A percentile compares a stretch with the other conserved stretches of the same genome.
Conservation (phyloP, 1,284 basidiomycete species). For the Apiotrichum montevideense region DNA sequence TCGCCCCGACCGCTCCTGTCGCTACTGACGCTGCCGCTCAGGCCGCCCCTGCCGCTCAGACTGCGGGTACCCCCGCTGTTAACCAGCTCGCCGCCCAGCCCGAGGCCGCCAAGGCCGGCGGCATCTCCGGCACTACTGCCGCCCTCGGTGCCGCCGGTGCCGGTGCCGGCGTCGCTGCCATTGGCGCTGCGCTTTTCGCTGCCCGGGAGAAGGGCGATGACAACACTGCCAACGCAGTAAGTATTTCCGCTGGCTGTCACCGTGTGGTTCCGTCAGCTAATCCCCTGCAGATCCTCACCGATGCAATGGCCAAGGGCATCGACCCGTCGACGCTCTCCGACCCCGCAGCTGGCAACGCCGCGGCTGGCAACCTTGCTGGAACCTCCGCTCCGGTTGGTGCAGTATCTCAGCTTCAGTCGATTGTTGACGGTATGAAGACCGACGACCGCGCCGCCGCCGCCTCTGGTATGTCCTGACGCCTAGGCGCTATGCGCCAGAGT, state of each 20-base stretch:
- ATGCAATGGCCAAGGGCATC: conserved; percentile 41
- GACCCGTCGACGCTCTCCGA: conserved; percentile 29
- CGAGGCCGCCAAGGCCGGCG: background rate
- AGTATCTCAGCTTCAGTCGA: conserved; percentile 33
- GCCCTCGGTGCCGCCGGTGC: background rate
- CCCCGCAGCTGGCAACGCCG: conserved; percentile 22
- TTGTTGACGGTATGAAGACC: conserved; percentile 33
- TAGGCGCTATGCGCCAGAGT: background rate
- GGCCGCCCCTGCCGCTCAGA: background rate
- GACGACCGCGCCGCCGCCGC: background rate
- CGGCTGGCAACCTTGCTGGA: conserved; percentile 25
- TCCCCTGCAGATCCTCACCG: conserved; percentile 28
- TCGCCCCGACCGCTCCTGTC: conserved; percentile 1
- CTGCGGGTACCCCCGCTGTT: background rate
- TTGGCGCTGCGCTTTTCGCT: conserved; percentile 25
- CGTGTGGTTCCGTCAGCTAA: background rate
- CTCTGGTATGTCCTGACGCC: background rate
- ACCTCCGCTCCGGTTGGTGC: conserved; percentile 29
- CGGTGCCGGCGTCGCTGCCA: conserved; percentile 18
- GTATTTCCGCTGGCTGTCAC: conserved; percentile 8
- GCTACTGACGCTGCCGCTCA: conserved; percentile 4
- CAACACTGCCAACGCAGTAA: conserved; percentile 32
- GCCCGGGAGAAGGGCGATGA: conserved; percentile 11
- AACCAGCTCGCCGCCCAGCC: background rate
- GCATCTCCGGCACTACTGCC: background rate